Conservation (phyloP, 768 basidiomycete genomes). For the Boletus insuetus region DNA sequence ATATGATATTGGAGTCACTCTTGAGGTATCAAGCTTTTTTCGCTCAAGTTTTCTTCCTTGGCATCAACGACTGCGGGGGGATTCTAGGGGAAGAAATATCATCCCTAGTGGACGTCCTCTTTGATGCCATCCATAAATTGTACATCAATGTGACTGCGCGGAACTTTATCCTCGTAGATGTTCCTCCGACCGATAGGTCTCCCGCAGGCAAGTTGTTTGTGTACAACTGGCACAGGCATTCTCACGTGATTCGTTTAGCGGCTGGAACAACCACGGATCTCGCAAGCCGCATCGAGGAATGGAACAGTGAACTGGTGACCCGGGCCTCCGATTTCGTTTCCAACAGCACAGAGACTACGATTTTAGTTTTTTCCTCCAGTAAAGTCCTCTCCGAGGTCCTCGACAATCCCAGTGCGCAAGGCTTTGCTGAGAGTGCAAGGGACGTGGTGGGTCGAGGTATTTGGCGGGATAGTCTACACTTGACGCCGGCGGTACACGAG, state of each 20-base stretch:
- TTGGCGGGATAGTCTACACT: constrained; percentile 40
- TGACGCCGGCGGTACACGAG: constrained; percentile 33
- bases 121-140: constrained; percentile 1
- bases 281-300: constrained; percentile 1
- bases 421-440: constrained; percentile 5
- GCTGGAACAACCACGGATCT: neutral
- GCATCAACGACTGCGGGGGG: constrained; percentile 13
- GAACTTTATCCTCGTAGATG: constrained; percentile 14
- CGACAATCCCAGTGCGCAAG: constrained; percentile 2
- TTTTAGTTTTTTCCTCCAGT: constrained; percentile 6
- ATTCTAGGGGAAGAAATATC: neutral
- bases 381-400: constrained; percentile 11
- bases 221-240: neutral
- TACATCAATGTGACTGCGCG: neutral
- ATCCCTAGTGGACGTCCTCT: neutral
- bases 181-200: constrained; percentile 13
- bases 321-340: constrained; percentile 1
- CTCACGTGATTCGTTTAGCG: neutral
- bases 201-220: neutral
- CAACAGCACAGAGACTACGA: neutral
- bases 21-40: neutral
- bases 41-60: constrained; percentile 5
- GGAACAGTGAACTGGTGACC: neutral
- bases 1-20: neutral
- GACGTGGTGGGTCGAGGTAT: constrained; percentile 19